These are phyloP conservation scores for Monosporozyma siamensis DNA, from an alignment of 805 yeast genomes.

Conservation along the genomic window DNA sequence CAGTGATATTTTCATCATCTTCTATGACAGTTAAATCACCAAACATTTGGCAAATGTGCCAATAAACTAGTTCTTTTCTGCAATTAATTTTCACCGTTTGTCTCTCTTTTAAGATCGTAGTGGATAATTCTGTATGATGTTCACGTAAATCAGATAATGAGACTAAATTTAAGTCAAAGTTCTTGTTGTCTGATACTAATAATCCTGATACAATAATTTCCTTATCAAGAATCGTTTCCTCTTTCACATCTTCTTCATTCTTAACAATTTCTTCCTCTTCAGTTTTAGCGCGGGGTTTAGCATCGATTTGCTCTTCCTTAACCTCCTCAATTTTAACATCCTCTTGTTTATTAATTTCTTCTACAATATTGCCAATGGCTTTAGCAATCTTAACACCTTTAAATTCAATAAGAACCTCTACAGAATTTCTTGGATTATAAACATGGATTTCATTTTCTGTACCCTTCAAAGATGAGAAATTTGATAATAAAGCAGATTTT, in stretches of 20 bases:
- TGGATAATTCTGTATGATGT: conserved; percentile 67
- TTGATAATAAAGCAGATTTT: conserved; percentile 83
- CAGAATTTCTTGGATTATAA: conserved; percentile 87
- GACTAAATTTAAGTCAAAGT: conserved; percentile 76
- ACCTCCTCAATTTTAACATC: conserved; percentile 18
- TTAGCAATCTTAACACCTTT: conserved; percentile 80
- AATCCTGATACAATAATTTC: conserved; percentile 60
- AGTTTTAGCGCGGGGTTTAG: too few relatives aligned
- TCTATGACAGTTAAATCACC: conserved; percentile 61
- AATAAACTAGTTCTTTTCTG: conserved; percentile 65
- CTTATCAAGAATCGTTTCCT: conserved; percentile 35
- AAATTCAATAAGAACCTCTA: conserved; percentile 63
- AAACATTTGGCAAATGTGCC: conserved; percentile 95
- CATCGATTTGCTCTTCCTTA: conserved; percentile 34
- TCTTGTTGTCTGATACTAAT: conserved; percentile 64
- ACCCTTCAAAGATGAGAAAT: conserved; percentile 70
- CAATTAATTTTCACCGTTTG: conserved; percentile 75
- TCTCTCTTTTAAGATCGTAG: conserved; percentile 74
- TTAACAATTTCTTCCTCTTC: conserved; percentile 18
- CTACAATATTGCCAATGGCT: conserved; percentile 52
- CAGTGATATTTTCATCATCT: conserved; percentile 40
- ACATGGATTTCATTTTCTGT: conserved; percentile 87
- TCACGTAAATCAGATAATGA: conserved; percentile 84
- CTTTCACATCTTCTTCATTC: conserved; percentile 30
- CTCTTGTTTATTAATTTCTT: conserved; percentile 34